These are phyloP conservation scores for Immersiella caudata DNA, from an alignment of 495 filamentous ascomycete species.

Conservation along the genomic window DNA sequence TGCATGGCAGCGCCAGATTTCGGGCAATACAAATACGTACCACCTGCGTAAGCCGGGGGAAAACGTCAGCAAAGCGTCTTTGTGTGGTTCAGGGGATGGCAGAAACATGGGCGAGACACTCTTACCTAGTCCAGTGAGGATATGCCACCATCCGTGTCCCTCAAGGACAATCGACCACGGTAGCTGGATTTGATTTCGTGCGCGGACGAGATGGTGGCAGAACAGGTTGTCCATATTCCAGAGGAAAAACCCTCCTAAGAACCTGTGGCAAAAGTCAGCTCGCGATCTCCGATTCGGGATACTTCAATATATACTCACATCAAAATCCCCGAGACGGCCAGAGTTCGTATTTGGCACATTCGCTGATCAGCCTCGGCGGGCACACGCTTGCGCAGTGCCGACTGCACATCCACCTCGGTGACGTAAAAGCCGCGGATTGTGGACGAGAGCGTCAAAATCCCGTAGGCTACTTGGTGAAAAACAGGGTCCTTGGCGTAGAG, in stretches of 20 bases:
- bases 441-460: constrained; percentile 73
- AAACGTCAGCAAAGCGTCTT: constrained; percentile 9
- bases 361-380: constrained; percentile 64
- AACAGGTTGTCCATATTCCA: constrained; percentile 88
- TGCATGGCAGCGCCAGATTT: not conserved
- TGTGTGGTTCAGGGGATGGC: not conserved
- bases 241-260: constrained; percentile 80
- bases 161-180: constrained; percentile 92
- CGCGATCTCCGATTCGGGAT: too few relatives aligned
- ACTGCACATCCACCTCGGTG: constrained; percentile 81
- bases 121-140: constrained; percentile 45
- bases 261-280: too few relatives aligned
- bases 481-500: constrained; percentile 89
- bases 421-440: constrained; percentile 83
- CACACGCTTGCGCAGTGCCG: constrained; percentile 50
- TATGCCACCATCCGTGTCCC: constrained; percentile 97
- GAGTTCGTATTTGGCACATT: constrained; percentile 73
- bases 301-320: too few relatives aligned
- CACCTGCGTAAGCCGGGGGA: constrained; percentile 34
- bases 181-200: constrained; percentile 73
- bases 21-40: constrained; percentile 31
- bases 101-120: not conserved
- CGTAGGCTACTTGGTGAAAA: constrained; percentile 92
- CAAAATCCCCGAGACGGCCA: constrained; percentile 60
- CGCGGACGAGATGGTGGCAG: constrained; percentile 69